A percentile compares a stretch with the other conserved stretches of the same genome.
These are phyloP conservation scores for Asterophora lycoperdoides DNA, from an alignment of 768 basidiomycete genomes.

Conservation along the genomic window DNA sequence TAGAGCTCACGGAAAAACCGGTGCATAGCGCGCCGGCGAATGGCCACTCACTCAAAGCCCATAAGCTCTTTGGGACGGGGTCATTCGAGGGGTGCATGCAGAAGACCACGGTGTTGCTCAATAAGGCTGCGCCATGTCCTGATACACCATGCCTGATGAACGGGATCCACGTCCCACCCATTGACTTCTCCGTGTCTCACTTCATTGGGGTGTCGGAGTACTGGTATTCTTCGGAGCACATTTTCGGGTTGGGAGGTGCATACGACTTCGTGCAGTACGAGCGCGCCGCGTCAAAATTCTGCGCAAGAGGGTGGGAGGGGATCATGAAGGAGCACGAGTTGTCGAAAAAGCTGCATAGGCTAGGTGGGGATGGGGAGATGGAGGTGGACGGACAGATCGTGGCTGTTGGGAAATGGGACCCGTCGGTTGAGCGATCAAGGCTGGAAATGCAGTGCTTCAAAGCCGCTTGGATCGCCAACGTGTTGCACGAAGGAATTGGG, in stretches of 20 bases:
- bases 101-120: conserved; percentile 71
- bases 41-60: conserved; percentile 46
- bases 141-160: conserved; percentile 90
- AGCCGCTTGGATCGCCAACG: conserved; percentile 96
- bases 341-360: conserved; percentile 38
- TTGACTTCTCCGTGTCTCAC: conserved; percentile 88
- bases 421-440: conserved; percentile 74
- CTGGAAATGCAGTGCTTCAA: conserved; percentile 99
- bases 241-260: conserved; percentile 89
- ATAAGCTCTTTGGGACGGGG: conserved; percentile 78
- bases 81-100: conserved; percentile 83
- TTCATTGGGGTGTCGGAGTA: conserved; percentile 99
- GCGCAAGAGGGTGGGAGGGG: conserved; percentile 70
- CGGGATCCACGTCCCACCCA: conserved; percentile 88
- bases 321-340: conserved; percentile 68
- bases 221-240: conserved; percentile 98
- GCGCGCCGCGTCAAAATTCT: conserved; percentile 84
- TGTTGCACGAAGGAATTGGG: conserved; percentile 93
- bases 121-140: conserved; percentile 79
- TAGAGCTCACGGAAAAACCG: conserved; percentile 57
- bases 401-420: conserved; percentile 64
- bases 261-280: conserved; percentile 98
- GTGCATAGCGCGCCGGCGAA: conserved; percentile 37
- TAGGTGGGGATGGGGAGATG: conserved; percentile 66
- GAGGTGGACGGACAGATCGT: conserved; percentile 55